These are phyloP conservation scores for Terfezia claveryi DNA, from an alignment of 495 filamentous ascomycete species.

Conservation along the genomic window DNA sequence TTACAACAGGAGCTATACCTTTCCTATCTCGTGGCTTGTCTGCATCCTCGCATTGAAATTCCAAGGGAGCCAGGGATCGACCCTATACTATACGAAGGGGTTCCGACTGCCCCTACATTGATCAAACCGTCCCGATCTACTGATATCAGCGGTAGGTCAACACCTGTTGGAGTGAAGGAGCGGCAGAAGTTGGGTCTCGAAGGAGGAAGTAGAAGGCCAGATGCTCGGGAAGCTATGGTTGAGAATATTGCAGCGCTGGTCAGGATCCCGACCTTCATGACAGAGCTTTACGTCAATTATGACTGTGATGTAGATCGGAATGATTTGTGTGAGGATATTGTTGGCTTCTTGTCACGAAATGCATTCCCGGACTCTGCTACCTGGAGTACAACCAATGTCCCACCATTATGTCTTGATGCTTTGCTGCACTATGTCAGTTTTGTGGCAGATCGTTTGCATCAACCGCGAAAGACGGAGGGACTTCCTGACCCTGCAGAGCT, in stretches of 20 bases:
- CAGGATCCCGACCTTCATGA: conserved; percentile 80
- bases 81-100: conserved; percentile 76
- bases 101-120: conserved; percentile 72
- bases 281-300: conserved; percentile 93
- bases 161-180: conserved; percentile 83
- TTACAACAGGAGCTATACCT: conserved; percentile 93
- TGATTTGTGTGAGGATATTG: conserved; percentile 86
- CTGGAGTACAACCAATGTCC: conserved; percentile 97
- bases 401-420: conserved; percentile 81
- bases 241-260: conserved; percentile 82
- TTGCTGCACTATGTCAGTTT: conserved; percentile 78
- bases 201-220: conserved; percentile 73
- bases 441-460: conserved; percentile 64
- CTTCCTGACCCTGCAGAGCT: conserved; percentile 44
- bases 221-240: conserved; percentile 94
- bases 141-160: conserved; percentile 50
- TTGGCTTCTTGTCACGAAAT: conserved; percentile 77
- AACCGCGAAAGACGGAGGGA: conserved; percentile 38
- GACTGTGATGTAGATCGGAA: conserved; percentile 85
- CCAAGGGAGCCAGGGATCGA: conserved; percentile 77
- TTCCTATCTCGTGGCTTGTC: conserved; percentile 79
- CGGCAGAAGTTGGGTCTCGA: conserved; percentile 84
- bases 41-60: conserved; percentile 82
- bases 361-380: conserved; percentile 94
- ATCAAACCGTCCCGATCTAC: conserved; percentile 55